A percentile compares a stretch with the other conserved stretches of the same genome.
These are phyloP conservation scores for Beauveria sp. DNA, from an alignment of 2,329 filamentous ascomycete genomes.

Conservation along the genomic window DNA sequence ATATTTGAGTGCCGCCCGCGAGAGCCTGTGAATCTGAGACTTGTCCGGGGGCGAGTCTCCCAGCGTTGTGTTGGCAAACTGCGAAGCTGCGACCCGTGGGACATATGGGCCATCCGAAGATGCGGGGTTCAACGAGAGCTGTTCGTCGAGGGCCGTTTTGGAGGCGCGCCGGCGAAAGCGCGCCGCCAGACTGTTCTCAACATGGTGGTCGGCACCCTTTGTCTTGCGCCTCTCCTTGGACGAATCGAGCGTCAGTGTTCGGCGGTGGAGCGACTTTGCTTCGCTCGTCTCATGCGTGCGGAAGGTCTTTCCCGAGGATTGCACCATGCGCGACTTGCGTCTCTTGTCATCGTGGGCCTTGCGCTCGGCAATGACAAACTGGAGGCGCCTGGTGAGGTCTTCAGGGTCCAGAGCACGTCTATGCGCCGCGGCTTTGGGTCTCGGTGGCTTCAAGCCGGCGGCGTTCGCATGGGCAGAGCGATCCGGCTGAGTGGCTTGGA, in stretches of 20 bases:
- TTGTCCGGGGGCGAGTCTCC: conserved; percentile 31
- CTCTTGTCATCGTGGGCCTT: conserved; percentile 33
- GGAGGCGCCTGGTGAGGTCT: conserved; percentile 46
- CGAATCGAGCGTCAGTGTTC: background rate
- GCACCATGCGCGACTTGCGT: background rate
- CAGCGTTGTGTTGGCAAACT: conserved; percentile 48
- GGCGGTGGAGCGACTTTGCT: background rate
- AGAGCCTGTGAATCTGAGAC: conserved; percentile 34
- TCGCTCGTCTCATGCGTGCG: conserved; percentile 2
- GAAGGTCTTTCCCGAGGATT: conserved; percentile 2
- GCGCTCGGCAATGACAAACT: conserved; percentile 42
- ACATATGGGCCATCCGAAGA: conserved; percentile 29
- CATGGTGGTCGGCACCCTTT: conserved; percentile 4
- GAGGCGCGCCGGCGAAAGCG: conserved; percentile 4
- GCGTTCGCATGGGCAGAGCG: background rate
- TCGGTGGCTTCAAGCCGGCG: conserved; percentile 4
- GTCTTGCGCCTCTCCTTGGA: conserved; percentile 10
- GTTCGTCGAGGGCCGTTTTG: conserved; percentile 1
- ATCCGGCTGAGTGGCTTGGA: conserved; percentile 7
- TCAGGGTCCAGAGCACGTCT: conserved; percentile 40
- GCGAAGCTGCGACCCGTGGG: conserved; percentile 45
- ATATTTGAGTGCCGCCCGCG: conserved; percentile 33
- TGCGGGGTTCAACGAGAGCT: background rate
- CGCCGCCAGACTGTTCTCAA: background rate
- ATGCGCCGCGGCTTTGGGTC: conserved; percentile 16